Evolutionary conservation across 2,329 filamentous ascomycete genomes (phyloP).

Genomic region (Rhexocercosporidium sp.): DNA sequence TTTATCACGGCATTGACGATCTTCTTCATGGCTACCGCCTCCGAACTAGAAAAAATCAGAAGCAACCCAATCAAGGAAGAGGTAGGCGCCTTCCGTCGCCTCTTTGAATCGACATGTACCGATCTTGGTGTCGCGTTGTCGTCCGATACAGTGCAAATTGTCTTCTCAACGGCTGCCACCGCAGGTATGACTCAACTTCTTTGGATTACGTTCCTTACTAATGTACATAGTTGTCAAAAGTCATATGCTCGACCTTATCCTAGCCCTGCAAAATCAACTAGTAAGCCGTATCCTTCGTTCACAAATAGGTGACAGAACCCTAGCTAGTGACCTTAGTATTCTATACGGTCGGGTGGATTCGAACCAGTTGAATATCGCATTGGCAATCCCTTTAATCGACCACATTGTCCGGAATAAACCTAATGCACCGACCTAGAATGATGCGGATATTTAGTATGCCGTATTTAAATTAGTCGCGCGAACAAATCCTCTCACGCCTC

Average conservation of each 20-base stretch:
- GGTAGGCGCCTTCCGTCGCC: slow-evolving; percentile 25
- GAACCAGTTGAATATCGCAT: slow-evolving; percentile 25
- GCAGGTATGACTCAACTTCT: slow-evolving; percentile 28
- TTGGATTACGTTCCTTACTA: slow-evolving; percentile 20
- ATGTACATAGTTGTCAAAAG: slow-evolving; percentile 30
- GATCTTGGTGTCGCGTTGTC: slow-evolving; percentile 27
- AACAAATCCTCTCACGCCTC: slow-evolving; percentile 20
- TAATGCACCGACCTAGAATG: slow-evolving; percentile 26
- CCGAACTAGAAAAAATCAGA: slow-evolving; percentile 31
- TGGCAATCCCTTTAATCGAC: slow-evolving; percentile 28
- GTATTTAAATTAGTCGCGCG: slow-evolving; percentile 30
- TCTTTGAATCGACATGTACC: slow-evolving; percentile 29
- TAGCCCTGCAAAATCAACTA: slow-evolving; percentile 24
- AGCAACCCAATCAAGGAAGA: slow-evolving; percentile 28
- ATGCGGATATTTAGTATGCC: slow-evolving; percentile 27
- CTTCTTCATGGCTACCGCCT: slow-evolving; percentile 29
- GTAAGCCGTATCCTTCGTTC: slow-evolving; percentile 29
- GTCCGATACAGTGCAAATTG: slow-evolving; percentile 29
- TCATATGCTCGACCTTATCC: slow-evolving; percentile 29
- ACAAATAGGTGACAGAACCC: slow-evolving; percentile 29
- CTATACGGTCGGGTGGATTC: slow-evolving; percentile 30
- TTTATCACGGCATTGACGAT: too few species aligned
- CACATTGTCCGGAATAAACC: slow-evolving; percentile 29
- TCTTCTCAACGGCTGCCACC: slow-evolving; percentile 28
- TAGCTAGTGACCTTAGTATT: slow-evolving; percentile 29